Evolutionary conservation across 2,329 filamentous ascomycete genomes (phyloP).

Genomic region (Xylogone sp.): DNA sequence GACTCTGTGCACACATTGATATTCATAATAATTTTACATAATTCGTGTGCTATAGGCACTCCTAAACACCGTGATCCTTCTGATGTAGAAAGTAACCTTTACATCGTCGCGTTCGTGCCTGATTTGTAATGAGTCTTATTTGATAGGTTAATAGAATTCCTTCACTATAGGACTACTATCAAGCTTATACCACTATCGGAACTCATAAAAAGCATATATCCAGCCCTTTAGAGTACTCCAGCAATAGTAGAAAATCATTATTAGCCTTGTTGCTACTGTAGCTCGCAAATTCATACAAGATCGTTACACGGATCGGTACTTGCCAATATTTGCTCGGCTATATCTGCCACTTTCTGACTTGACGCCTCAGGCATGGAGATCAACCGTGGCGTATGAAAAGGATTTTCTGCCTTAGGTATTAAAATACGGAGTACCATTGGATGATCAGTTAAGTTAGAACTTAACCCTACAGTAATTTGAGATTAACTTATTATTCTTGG

Average conservation of each 20-base stretch:
- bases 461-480: no score
- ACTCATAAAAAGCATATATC: conserved; percentile 2
- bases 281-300: neutral
- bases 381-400: no score
- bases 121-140: neutral
- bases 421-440: no score
- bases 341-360: no score
- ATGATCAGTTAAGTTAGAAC: no score
- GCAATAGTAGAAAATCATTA: conserved; percentile 2
- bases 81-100: conserved; percentile 1
- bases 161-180: conserved; percentile 1
- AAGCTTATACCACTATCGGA: neutral
- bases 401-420: no score
- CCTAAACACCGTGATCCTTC: neutral
- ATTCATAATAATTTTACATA: neutral
- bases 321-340: no score
- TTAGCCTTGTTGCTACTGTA: neutral
- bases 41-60: neutral
- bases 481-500: no score
- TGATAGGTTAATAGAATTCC: neutral
- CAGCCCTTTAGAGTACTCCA: conserved; percentile 1
- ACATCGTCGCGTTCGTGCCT: neutral
- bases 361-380: no score
- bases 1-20: neutral
- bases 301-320: conserved; percentile 11